These are phyloP conservation scores for Chlorociboria aeruginascens DNA, from an alignment of 495 filamentous ascomycete genomes.

Conservation along the genomic window DNA sequence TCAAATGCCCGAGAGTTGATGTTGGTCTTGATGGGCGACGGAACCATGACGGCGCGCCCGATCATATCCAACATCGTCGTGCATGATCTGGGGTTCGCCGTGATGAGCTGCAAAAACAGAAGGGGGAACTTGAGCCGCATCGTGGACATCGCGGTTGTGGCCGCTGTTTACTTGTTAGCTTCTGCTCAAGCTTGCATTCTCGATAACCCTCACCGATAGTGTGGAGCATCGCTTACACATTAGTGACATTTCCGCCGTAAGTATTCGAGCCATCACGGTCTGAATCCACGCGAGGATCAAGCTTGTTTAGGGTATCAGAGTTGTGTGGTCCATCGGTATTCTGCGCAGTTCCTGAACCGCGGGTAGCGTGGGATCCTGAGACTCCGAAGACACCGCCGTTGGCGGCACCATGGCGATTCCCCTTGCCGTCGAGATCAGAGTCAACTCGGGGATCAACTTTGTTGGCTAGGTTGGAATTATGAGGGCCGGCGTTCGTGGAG, in stretches of 20 bases:
- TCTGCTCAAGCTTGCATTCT: not conserved
- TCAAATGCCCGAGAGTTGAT: slow-evolving; percentile 12
- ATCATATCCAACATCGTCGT: slow-evolving; percentile 23
- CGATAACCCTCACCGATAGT: too few species aligned
- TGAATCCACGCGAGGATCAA: slow-evolving; percentile 26
- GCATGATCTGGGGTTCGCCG: slow-evolving; percentile 27
- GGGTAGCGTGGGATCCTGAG: slow-evolving; percentile 17
- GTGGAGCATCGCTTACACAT: slow-evolving; percentile 4
- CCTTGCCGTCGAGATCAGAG: slow-evolving; percentile 29
- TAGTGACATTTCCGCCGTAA: slow-evolving; percentile 15
- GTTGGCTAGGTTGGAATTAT: slow-evolving; percentile 2
- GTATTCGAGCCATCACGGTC: slow-evolving; percentile 15
- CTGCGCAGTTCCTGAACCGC: slow-evolving; percentile 21
- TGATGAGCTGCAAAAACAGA: slow-evolving; percentile 27
- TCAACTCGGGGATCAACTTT: slow-evolving; percentile 1
- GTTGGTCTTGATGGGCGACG: slow-evolving; percentile 22
- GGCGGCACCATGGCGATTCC: slow-evolving; percentile 16
- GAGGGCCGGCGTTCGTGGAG: slow-evolving; percentile 19
- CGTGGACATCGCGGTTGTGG: slow-evolving; percentile 26
- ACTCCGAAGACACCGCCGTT: slow-evolving; percentile 10
- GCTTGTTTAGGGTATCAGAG: slow-evolving; percentile 23
- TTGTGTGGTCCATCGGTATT: slow-evolving; percentile 30
- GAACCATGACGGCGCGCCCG: slow-evolving; percentile 27
- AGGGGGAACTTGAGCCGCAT: slow-evolving; percentile 36
- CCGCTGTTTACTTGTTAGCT: too few species aligned